Conservation (phyloP, 2,329 filamentous ascomycete species). For the Herpomyces periplanetae region DNA sequence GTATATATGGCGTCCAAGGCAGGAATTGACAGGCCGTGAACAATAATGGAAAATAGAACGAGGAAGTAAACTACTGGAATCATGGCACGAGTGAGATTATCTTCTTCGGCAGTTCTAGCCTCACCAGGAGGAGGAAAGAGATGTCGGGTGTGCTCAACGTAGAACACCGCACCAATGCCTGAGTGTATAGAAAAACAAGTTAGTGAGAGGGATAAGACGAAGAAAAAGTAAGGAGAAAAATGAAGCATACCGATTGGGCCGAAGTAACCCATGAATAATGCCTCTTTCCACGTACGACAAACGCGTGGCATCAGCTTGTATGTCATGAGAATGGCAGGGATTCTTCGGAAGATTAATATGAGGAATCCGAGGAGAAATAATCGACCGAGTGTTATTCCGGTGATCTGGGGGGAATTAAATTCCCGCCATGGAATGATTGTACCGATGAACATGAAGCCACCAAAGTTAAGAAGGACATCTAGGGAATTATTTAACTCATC, state of each 20-base stretch:
- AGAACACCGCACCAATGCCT: conserved; percentile 11
- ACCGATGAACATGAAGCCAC: conserved; percentile 19
- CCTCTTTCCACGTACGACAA: conserved; percentile 15
- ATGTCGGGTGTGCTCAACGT: conserved; percentile 10
- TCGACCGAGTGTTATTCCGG: conserved; percentile 13
- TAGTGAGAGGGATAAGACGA: too few species aligned
- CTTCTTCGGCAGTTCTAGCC: conserved; percentile 9
- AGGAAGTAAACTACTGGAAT: conserved; percentile 11
- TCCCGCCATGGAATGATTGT: conserved; percentile 15
- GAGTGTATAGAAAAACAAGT: too few species aligned
- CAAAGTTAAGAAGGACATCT: conserved; percentile 18
- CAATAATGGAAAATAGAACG: too few species aligned
- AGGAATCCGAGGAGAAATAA: conserved; percentile 14
- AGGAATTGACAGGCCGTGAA: conserved; percentile 13
- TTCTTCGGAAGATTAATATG: conserved; percentile 15
- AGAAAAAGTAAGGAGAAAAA: too few species aligned
- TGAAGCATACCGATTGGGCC: conserved; percentile 8
- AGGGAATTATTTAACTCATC: conserved; percentile 19
- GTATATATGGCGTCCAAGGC: conserved; percentile 9
- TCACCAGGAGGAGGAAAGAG: conserved; percentile 9
- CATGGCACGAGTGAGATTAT: conserved; percentile 9
- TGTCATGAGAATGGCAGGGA: conserved; percentile 14
- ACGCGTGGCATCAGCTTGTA: conserved; percentile 16
- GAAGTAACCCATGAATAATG: conserved; percentile 18
- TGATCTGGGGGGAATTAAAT: conserved; percentile 13